Evolutionary conservation across 768 basidiomycete genomes (phyloP), one percentile per base, ranked within the genome.

Genomic region (Calocybe cyanea): DNA sequence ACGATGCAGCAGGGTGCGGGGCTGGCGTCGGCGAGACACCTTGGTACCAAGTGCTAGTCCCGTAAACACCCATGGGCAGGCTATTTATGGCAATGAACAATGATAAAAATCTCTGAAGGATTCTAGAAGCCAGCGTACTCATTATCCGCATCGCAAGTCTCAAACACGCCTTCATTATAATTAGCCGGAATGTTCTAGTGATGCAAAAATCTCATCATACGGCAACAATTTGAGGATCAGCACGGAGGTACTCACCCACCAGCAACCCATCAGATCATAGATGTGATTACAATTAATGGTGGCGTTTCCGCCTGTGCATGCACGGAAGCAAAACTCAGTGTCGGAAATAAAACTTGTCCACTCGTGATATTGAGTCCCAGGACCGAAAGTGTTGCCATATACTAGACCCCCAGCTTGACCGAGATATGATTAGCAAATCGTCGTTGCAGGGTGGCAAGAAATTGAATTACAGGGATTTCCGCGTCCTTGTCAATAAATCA

Each of bases 291-390:
- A 91, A 44, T 74, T 71, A 18, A 65, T 62, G 4, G 71, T 73
- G 0, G 81, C 75, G 43, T 80, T 76, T 5, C 7, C 34, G 9
- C 81, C 81, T 6, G 69, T 60, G 65, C 91, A 93, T 3, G 81
- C 70, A 87, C 81, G 70, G 46, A 88, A 65, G 67, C 88, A 92
- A 65, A 87, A 86, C 46, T 68, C 61, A 35, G 51, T 59, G 23
- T 76, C 76, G 17, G 87, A 88, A 55, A 91, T 81, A 69, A 91
- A 92, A 63, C 75, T 79, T 37, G 86, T 90, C 91, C 92, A 93
- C 60, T 91, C 85, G 54, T 87, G 83, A 60, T 85, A 76, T 61
- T 91, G 68, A 30, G 59, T 59, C 18, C 48, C 58, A 6, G 54
- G 50, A 15, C 78, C 75, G 57, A 83, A 86, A 8, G 67, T 68